Percentiles rank a stretch among this genome's conserved stretches.
Conservation (phyloP, 768 basidiomycete genomes). For the Mycena amicta region DNA sequence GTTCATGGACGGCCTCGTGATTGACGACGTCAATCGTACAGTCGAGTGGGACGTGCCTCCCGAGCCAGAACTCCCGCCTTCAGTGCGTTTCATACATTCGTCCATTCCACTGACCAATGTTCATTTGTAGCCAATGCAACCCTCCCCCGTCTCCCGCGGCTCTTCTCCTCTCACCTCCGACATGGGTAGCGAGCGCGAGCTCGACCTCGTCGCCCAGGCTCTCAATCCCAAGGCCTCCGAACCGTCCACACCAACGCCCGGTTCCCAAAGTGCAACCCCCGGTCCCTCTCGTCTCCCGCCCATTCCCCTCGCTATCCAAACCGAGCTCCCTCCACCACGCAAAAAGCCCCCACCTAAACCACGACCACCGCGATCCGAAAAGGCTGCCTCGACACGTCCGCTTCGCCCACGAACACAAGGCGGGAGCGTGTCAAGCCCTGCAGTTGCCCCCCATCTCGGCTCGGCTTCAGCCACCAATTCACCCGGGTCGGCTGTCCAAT, state of each 20-base stretch:
- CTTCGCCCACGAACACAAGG: not conserved
- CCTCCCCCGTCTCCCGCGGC: slow-evolving; percentile 9
- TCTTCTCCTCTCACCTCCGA: slow-evolving; percentile 22
- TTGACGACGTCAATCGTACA: slow-evolving; percentile 3
- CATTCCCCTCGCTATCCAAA: slow-evolving; percentile 11
- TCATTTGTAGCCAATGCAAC: not conserved
- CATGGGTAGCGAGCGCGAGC: slow-evolving; percentile 17
- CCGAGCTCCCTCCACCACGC: slow-evolving; percentile 2
- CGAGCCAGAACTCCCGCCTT: slow-evolving; percentile 2
- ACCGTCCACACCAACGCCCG: slow-evolving; percentile 8
- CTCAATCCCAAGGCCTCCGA: slow-evolving; percentile 13
- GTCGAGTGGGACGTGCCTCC: slow-evolving; percentile 12
- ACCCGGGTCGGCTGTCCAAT: slow-evolving; percentile 9
- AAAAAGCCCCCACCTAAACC: not conserved
- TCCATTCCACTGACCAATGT: not conserved
- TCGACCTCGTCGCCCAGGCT: slow-evolving; percentile 17
- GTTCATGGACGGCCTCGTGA: slow-evolving; percentile 9
- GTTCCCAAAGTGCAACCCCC: not conserved
- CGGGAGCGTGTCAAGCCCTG: not conserved
- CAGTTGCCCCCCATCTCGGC: not conserved
- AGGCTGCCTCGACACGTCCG: not conserved
- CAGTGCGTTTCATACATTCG: not conserved
- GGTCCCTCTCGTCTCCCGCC: not conserved
- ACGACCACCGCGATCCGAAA: not conserved
- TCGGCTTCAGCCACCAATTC: slow-evolving; percentile 9